phyloP scores from a whole-genome alignment of 441 rosid genomes.

The Aleurites moluccanus region DNA sequence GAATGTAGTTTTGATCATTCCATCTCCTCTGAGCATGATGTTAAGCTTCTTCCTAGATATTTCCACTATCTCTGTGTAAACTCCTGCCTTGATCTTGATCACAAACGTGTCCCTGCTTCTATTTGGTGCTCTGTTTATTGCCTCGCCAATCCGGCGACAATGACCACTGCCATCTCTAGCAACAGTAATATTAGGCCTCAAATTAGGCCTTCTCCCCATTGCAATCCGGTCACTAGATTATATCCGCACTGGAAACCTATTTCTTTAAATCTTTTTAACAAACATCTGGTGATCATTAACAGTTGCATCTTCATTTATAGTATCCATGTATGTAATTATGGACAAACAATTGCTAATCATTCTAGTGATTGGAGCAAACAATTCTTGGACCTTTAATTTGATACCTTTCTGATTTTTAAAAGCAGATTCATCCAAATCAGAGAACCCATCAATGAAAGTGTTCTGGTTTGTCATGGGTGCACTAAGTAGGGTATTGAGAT shows the following conservation, averaged over 20 bases:
- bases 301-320: neutral
- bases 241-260: constrained; percentile 23
- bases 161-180: constrained; percentile 38
- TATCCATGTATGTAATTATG: constrained; percentile 27
- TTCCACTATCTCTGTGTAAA: constrained; percentile 34
- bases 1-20: constrained; percentile 31
- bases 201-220: constrained; percentile 9
- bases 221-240: constrained; percentile 23
- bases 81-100: constrained; percentile 32
- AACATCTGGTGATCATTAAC: constrained; percentile 1
- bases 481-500: constrained; percentile 26
- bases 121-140: constrained; percentile 27
- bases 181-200: constrained; percentile 24
- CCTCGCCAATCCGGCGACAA: constrained; percentile 26
- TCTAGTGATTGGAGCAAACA: constrained; percentile 4
- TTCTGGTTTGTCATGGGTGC: constrained; percentile 29
- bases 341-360: constrained; percentile 33
- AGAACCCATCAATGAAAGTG: constrained; percentile 29
- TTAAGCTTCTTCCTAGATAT: constrained; percentile 31
- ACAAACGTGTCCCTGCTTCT: constrained; percentile 20
- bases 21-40: constrained; percentile 35
- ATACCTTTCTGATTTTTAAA: neutral
- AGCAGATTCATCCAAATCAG: constrained; percentile 8
- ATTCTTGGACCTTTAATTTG: neutral
- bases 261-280: constrained; percentile 5